A percentile compares a stretch with the other conserved stretches of the same genome.
phyloP scores from a whole-genome alignment of 768 basidiomycete species.

The Hemileccinum impolitum region DNA sequence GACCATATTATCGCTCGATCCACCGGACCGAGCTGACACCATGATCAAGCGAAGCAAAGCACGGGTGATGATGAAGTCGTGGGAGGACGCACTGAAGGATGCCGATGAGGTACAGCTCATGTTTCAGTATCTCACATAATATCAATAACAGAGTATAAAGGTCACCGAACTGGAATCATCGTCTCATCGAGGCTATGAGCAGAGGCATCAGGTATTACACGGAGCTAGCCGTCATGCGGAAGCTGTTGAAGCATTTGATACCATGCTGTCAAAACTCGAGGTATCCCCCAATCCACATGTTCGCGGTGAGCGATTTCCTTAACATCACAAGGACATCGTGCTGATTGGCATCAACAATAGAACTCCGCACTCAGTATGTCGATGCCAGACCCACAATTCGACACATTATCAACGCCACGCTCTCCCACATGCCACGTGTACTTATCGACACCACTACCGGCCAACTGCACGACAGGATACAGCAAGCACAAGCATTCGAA shows the following conservation, averaged over 20 bases:
- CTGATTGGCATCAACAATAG: neutral
- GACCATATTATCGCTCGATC: neutral
- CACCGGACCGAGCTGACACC: neutral
- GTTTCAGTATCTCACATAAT: neutral
- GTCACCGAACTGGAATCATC: conserved; percentile 3
- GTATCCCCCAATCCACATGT: neutral
- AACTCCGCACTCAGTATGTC: neutral
- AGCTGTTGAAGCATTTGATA: neutral
- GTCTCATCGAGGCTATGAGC: neutral
- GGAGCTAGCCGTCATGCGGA: neutral
- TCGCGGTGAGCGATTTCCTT: neutral
- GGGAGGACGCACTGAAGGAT: conserved; percentile 1
- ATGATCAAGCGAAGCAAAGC: conserved; percentile 4
- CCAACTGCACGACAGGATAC: conserved; percentile 6
- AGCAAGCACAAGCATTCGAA: conserved; percentile 8
- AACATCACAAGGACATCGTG: neutral
- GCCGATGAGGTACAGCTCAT: neutral
- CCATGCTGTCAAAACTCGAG: conserved; percentile 2
- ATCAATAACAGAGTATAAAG: neutral
- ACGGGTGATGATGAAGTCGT: neutral
- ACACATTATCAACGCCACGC: too few species aligned
- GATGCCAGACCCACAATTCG: neutral
- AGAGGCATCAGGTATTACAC: neutral
- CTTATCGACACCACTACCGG: neutral
- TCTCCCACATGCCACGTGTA: too few species aligned